Percentiles rank a stretch among this genome's conserved stretches.
These are phyloP conservation scores for Salix udensis DNA, from an alignment of 345 rosid genomes.

Conservation along the genomic window DNA sequence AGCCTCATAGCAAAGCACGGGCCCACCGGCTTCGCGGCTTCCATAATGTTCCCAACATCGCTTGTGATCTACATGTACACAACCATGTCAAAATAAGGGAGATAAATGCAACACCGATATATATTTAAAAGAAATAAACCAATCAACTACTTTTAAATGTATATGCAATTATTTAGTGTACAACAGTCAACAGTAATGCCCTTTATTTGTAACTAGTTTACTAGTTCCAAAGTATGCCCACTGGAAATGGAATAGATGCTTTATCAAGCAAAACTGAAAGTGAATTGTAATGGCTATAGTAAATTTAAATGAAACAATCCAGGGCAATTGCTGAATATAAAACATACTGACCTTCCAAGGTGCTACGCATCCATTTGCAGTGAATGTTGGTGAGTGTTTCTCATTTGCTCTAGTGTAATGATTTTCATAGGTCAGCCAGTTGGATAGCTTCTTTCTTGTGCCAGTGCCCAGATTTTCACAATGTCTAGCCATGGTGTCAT, in stretches of 20 bases:
- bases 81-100: not conserved
- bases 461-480: constrained; percentile 87
- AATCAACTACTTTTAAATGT: too few relatives aligned
- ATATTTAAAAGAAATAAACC: not conserved
- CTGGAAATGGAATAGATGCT: too few relatives aligned
- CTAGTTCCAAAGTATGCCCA: too few relatives aligned
- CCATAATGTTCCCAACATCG: constrained; percentile 10
- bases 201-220: too few relatives aligned
- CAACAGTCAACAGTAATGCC: not conserved
- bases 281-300: too few relatives aligned
- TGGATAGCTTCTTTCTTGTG: constrained; percentile 77
- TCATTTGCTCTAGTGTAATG: constrained; percentile 29
- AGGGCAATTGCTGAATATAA: not conserved
- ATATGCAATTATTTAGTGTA: too few relatives aligned
- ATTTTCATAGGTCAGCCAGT: constrained; percentile 75
- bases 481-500: constrained; percentile 64
- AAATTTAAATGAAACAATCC: too few relatives aligned
- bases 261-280: too few relatives aligned
- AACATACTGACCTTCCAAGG: constrained; percentile 42
- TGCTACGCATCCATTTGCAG: constrained; percentile 26
- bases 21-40: constrained; percentile 28
- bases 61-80: constrained; percentile 23
- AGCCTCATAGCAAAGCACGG: constrained; percentile 59
- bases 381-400: constrained; percentile 19
- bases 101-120: not conserved